Percentiles rank a stretch among this genome's conserved stretches.
phyloP scores from a whole-genome alignment of 2,329 filamentous ascomycete species.

The Hymenoscyphus linearis region DNA sequence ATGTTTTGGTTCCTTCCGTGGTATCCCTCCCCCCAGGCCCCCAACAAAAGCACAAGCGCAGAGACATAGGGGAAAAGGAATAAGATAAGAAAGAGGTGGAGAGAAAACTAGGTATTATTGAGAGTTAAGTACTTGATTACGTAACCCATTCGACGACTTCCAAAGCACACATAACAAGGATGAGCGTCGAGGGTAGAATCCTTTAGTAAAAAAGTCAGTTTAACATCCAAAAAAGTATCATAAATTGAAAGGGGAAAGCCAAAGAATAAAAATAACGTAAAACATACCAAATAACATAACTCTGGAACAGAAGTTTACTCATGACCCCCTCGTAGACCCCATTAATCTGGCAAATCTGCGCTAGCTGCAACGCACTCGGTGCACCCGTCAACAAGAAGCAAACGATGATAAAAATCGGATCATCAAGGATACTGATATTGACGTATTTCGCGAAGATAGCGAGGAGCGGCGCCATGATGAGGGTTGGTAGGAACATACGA shows the following conservation, averaged over 20 bases:
- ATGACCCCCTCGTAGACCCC: constrained; percentile 93
- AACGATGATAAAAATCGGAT: constrained; percentile 96
- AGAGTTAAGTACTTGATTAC: too few species aligned
- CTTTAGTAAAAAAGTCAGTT: constrained; percentile 38
- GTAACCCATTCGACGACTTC: constrained; percentile 87
- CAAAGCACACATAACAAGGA: constrained; percentile 85
- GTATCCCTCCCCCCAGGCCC: too few species aligned
- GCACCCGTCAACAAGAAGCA: constrained; percentile 95
- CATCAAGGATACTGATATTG: constrained; percentile 88
- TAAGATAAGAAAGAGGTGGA: too few species aligned
- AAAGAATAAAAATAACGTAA: neutral
- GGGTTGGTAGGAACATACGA: constrained; percentile 86
- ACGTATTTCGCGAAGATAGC: constrained; percentile 85
- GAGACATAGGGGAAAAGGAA: too few species aligned
- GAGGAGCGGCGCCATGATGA: constrained; percentile 87
- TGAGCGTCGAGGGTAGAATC: constrained; percentile 88
- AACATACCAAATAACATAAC: constrained; percentile 86
- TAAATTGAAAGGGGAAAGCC: neutral
- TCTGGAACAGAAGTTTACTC: constrained; percentile 89
- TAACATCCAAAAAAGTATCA: neutral
- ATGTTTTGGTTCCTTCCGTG: too few species aligned
- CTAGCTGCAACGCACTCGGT: constrained; percentile 86
- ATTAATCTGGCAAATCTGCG: constrained; percentile 98
- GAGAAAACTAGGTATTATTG: too few species aligned
- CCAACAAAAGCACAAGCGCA: too few species aligned